Percentiles rank a stretch among this genome's conserved stretches.
Evolutionary conservation across 257 asterid species (phyloP).

Genomic region (Nicotiana obtusifolia): DNA sequence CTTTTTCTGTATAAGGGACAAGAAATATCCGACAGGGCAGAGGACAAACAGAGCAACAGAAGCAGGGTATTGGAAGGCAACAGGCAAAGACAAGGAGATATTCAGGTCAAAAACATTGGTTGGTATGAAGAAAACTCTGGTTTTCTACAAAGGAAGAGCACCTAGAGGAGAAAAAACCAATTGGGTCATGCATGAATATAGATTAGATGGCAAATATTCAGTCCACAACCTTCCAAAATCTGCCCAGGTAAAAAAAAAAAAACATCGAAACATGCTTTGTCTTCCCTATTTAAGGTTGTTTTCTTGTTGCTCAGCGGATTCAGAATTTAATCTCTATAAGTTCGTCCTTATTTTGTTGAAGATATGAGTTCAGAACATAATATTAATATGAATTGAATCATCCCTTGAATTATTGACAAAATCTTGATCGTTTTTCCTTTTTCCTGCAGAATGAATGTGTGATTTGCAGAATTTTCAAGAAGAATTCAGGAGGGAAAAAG

Average conservation of each 20-base stretch:
- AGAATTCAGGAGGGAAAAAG: conserved; percentile 49
- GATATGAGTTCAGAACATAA: too few species aligned
- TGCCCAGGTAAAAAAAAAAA: conserved; percentile 33
- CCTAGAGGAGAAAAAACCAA: conserved; percentile 62
- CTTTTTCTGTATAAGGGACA: conserved; percentile 59
- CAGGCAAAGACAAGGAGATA: conserved; percentile 69
- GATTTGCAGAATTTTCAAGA: conserved; percentile 58
- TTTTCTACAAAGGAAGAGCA: conserved; percentile 68
- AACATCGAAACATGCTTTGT: background rate
- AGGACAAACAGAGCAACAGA: conserved; percentile 74
- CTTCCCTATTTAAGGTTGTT: background rate
- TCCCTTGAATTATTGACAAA: background rate
- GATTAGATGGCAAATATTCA: conserved; percentile 48
- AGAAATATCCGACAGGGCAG: conserved; percentile 71
- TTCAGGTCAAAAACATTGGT: conserved; percentile 38
- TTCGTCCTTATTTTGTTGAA: background rate
- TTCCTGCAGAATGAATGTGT: conserved; percentile 67
- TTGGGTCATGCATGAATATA: conserved; percentile 79
- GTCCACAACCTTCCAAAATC: conserved; percentile 35
- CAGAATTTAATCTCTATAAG: background rate
- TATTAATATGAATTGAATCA: background rate
- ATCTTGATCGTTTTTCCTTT: background rate
- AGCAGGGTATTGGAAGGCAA: conserved; percentile 83
- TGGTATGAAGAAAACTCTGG: conserved; percentile 78
- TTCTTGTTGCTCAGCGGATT: background rate